Conservation (phyloP, 495 filamentous ascomycete genomes). For the Haplographium delicatum region DNA sequence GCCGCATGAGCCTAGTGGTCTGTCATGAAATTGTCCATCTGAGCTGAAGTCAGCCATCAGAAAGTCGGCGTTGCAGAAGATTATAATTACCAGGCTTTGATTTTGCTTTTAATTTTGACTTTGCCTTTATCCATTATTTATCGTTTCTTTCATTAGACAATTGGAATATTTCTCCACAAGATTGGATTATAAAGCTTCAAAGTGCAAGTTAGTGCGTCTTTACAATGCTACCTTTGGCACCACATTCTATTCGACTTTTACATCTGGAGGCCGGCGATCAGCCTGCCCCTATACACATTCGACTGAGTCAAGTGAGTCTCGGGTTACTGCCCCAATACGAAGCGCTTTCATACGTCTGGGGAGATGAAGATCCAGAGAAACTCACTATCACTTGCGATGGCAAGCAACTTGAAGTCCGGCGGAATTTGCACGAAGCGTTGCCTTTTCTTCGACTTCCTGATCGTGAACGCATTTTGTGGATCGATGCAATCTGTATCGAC, state of each 20-base stretch:
- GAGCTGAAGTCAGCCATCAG: no score
- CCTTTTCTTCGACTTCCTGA: background rate
- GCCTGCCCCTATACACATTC: background rate
- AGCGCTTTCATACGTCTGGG: background rate
- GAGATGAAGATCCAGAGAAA: background rate
- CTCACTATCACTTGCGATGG: background rate
- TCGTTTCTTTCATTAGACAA: no score
- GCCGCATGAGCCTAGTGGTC: no score
- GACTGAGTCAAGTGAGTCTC: background rate
- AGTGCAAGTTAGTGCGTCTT: no score
- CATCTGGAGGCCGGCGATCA: background rate
- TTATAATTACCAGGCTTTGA: no score
- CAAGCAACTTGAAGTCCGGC: background rate
- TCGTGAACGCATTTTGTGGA: background rate
- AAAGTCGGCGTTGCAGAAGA: no score
- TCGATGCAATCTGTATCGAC: slow-evolving; percentile 1
- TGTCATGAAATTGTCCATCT: no score
- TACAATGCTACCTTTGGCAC: background rate
- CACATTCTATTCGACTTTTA: background rate
- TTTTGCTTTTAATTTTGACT: no score
- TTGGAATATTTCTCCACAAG: no score
- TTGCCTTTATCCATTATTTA: no score
- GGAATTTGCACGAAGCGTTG: background rate
- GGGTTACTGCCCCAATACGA: background rate
- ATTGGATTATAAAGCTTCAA: no score